A percentile compares a stretch with the other conserved stretches of the same genome.
Evolutionary conservation across 1,139 yeast genomes (phyloP).

Genomic region (Candida sp.): DNA sequence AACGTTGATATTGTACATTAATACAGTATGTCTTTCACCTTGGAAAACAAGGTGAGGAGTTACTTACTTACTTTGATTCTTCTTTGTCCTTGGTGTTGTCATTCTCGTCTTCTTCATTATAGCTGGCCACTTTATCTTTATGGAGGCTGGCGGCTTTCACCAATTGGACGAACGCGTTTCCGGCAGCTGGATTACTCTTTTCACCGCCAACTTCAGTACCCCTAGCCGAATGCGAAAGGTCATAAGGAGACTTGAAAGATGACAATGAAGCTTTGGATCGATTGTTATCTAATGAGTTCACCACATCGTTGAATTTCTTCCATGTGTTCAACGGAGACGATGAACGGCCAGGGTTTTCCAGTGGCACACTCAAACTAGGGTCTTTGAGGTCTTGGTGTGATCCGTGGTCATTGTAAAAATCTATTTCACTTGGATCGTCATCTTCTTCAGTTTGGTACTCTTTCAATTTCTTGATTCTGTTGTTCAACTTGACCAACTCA

Average conservation of each 20-base stretch:
- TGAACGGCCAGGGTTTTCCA: not conserved
- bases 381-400: constrained; percentile 14
- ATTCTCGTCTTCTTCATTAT: constrained; percentile 27
- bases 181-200: constrained; percentile 24
- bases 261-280: constrained; percentile 24
- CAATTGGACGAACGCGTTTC: constrained; percentile 69
- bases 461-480: constrained; percentile 72
- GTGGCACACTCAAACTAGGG: not conserved
- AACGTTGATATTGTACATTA: not conserved
- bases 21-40: too few species aligned
- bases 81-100: not conserved
- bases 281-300: constrained; percentile 16
- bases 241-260: constrained; percentile 15
- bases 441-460: constrained; percentile 54
- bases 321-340: constrained; percentile 22
- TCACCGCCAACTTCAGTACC: constrained; percentile 8
- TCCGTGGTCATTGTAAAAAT: constrained; percentile 41
- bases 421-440: constrained; percentile 56
- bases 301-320: constrained; percentile 27
- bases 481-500: constrained; percentile 77
- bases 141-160: constrained; percentile 74
- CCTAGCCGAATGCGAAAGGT: constrained; percentile 1
- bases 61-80: not conserved
- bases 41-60: too few species aligned
- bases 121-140: constrained; percentile 58